Base-by-base conservation (phyloP, 345 rosid genomes). In the Salix udensis region DNA sequence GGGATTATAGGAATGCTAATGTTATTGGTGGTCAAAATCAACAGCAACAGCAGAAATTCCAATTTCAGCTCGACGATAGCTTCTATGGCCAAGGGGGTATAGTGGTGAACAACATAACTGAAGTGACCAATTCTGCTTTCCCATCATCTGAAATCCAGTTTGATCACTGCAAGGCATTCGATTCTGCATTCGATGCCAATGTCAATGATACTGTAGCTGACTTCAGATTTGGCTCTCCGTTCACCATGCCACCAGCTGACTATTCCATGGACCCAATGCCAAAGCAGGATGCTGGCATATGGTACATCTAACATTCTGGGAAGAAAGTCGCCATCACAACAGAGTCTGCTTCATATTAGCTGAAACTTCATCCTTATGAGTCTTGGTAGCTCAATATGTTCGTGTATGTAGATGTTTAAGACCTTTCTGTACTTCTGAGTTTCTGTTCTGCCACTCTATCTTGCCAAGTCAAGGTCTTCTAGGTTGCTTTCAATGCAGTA, bases 111-210 rank as follows among this genome's bases (percentile, higher is more conserved):
- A 84, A 78, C 71, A 31, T 75, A 15, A 50, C 79, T 24, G 82
- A 77, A 64, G 82, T 60, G 53, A 74, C 81, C 34, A 82, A 69
- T 39, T 58, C 84, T 7, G 72, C 72, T 26, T 81, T 81, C 78
- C 70, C 83, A 10, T 31, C 83, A 1, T 10, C 67, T 0, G 88
- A 81, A 24, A 68, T 65, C 40, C 82, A 72, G 31, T 81, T 77
- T 18, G 86, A 79, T 69, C 89, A 81, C 52, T 65, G 75, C 81
- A 86, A 80, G 80, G 67, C 82, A 44, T 80, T 84, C 8, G 84
- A 84, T 78, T 70, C 88, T 21, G 78, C 84, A 1, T 84, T 81
- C 18, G 77, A 82, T 23, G 30, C 78, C 72, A 77, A 73, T 65
- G 39, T 61, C 23, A 36, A 21, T 19, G 78, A 74, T 16, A 68